These are phyloP conservation scores for Mortierella sp. DNA, from an alignment of 371 early-diverging fungal genomes.

Conservation along the genomic window DNA sequence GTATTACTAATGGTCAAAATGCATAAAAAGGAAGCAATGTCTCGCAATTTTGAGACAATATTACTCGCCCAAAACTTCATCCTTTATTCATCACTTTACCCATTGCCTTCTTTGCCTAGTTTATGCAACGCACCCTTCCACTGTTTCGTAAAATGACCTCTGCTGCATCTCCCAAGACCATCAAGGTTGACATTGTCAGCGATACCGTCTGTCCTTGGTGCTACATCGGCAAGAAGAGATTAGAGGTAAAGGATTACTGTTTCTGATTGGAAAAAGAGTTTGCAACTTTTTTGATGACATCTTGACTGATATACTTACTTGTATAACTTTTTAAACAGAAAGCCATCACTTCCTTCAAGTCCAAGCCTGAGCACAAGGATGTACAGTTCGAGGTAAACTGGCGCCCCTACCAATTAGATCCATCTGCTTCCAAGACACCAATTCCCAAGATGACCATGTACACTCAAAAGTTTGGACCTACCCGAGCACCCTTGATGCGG, in stretches of 20 bases:
- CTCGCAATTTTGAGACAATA: not conserved
- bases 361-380: constrained; percentile 59
- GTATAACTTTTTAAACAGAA: constrained; percentile 29
- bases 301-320: not conserved
- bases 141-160: constrained; percentile 49
- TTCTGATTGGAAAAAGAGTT: not conserved
- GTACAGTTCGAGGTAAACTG: constrained; percentile 68
- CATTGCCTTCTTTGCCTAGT: not conserved
- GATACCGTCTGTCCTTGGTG: constrained; percentile 79
- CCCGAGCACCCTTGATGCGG: constrained; percentile 60
- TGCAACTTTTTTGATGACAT: not conserved
- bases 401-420: constrained; percentile 77
- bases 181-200: constrained; percentile 65
- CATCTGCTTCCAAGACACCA: constrained; percentile 33
- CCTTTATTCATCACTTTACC: not conserved
- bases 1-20: not conserved
- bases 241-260: constrained; percentile 62
- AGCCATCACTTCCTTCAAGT: constrained; percentile 66
- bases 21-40: not conserved
- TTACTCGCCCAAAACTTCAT: not conserved
- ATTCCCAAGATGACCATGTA: constrained; percentile 65
- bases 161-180: constrained; percentile 34
- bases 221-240: constrained; percentile 75
- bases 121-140: constrained; percentile 37
- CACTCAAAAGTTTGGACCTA: constrained; percentile 70